Percentiles rank a stretch among this genome's conserved stretches.
Evolutionary conservation across 139 green algal genomes (phyloP).

Genomic region (Chlorella sorokiniana): DNA sequence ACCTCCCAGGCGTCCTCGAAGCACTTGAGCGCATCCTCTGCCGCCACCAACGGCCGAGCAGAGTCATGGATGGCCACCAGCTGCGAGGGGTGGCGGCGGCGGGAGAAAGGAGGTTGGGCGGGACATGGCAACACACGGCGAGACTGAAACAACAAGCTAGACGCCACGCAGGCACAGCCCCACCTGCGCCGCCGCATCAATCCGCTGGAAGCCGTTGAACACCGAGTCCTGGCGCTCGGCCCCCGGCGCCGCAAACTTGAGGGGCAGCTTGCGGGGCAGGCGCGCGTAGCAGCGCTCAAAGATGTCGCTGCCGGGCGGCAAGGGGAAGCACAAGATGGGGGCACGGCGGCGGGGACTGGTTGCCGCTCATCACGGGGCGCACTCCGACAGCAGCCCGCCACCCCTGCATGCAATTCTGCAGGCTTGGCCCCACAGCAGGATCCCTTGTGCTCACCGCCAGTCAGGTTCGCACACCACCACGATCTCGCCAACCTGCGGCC

Average conservation of each 20-base stretch:
- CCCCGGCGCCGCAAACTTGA: slow-evolving; percentile 90
- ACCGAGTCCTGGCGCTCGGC: slow-evolving; percentile 96
- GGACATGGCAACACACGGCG: background rate
- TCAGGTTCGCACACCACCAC: slow-evolving; percentile 93
- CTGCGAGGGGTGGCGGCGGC: background rate
- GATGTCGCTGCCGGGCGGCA: slow-evolving; percentile 46
- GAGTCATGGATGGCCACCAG: slow-evolving; percentile 97
- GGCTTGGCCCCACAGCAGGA: too few relatives aligned
- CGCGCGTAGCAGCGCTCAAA: slow-evolving; percentile 52
- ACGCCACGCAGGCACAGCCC: background rate
- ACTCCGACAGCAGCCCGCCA: background rate
- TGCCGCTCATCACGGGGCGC: background rate
- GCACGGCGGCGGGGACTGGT: background rate
- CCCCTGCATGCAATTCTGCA: background rate
- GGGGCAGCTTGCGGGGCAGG: slow-evolving; percentile 35
- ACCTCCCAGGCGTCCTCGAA: slow-evolving; percentile 49
- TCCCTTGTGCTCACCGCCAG: slow-evolving; percentile 56
- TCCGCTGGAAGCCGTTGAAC: slow-evolving; percentile 78
- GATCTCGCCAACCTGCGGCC: slow-evolving; percentile 82
- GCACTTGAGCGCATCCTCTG: slow-evolving; percentile 64
- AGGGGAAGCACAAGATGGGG: background rate
- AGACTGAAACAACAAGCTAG: background rate
- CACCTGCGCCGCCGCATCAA: slow-evolving; percentile 7
- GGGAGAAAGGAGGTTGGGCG: slow-evolving; percentile 19
- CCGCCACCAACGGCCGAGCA: slow-evolving; percentile 83